phyloP scores from a whole-genome alignment of 2,329 filamentous ascomycete genomes.

The Gaeumannomyces tritici region DNA sequence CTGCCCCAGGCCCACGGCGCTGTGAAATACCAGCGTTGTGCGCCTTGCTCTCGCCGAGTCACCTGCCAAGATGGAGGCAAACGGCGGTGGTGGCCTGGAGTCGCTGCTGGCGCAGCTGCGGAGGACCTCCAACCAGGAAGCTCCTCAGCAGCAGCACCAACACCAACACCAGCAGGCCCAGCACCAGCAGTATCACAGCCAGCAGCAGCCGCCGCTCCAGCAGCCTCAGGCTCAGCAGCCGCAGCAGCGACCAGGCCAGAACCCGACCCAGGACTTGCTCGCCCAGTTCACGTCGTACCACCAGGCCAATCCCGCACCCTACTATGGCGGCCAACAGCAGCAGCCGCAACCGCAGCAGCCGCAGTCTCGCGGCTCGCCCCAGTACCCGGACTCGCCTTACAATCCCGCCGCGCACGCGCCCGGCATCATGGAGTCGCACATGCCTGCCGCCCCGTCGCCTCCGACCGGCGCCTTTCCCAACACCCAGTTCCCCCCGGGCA shows the following conservation, averaged over 20 bases:
- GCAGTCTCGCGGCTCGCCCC: neutral
- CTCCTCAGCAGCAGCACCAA: slow-evolving; percentile 6
- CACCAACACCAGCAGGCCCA: slow-evolving; percentile 9
- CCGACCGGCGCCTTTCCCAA: slow-evolving; percentile 27
- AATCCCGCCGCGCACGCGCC: slow-evolving; percentile 14
- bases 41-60: neutral
- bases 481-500: slow-evolving; percentile 26
- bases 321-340: slow-evolving; percentile 13
- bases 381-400: slow-evolving; percentile 11
- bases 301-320: slow-evolving; percentile 16
- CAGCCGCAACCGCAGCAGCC: neutral
- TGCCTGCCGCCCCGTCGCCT: slow-evolving; percentile 35
- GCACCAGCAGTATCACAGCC: slow-evolving; percentile 1
- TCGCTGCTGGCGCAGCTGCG: slow-evolving; percentile 31
- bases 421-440: slow-evolving; percentile 15
- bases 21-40: neutral
- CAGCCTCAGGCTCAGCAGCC: neutral
- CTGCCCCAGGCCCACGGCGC: no score
- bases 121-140: slow-evolving; percentile 19
- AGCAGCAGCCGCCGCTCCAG: neutral
- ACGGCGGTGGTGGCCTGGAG: slow-evolving; percentile 21
- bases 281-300: slow-evolving; percentile 20
- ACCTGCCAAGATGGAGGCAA: slow-evolving; percentile 15
- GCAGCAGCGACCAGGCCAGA: neutral
- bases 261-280: slow-evolving; percentile 17